Evolutionary conservation across 352 stramenopile genomes (phyloP).

Genomic region (Phytophthora multivora): DNA sequence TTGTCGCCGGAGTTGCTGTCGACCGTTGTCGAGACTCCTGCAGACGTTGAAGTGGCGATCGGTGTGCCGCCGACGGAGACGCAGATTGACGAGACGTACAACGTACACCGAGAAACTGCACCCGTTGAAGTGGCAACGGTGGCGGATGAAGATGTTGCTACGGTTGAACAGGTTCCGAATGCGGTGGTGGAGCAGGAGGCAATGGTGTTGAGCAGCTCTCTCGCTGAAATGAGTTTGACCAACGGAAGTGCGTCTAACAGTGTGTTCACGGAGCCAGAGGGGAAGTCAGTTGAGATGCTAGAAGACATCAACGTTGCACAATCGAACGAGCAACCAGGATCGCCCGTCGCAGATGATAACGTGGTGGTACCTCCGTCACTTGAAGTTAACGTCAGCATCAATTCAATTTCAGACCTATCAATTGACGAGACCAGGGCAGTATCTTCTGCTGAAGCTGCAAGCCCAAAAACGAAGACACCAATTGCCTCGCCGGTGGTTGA

Average conservation of each 20-base stretch:
- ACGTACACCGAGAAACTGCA: neutral
- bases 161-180: neutral
- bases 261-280: neutral
- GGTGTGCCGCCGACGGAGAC: neutral
- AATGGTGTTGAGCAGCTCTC: slow-evolving; percentile 5
- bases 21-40: slow-evolving; percentile 1
- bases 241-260: neutral
- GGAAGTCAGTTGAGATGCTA: neutral
- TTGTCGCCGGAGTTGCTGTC: slow-evolving; percentile 7
- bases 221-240: slow-evolving; percentile 29
- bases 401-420: slow-evolving; percentile 13
- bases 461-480: neutral
- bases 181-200: slow-evolving; percentile 16
- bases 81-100: neutral
- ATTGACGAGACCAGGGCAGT: neutral
- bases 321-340: neutral
- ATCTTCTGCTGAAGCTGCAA: neutral
- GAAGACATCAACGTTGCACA: neutral
- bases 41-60: neutral
- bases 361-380: neutral
- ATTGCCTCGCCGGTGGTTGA: neutral
- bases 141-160: neutral
- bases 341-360: slow-evolving; percentile 20
- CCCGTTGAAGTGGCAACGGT: neutral
- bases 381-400: neutral